Evolutionary conservation across 306 rosid genomes (phyloP).

Genomic region (Hippophae gyantsensis): DNA sequence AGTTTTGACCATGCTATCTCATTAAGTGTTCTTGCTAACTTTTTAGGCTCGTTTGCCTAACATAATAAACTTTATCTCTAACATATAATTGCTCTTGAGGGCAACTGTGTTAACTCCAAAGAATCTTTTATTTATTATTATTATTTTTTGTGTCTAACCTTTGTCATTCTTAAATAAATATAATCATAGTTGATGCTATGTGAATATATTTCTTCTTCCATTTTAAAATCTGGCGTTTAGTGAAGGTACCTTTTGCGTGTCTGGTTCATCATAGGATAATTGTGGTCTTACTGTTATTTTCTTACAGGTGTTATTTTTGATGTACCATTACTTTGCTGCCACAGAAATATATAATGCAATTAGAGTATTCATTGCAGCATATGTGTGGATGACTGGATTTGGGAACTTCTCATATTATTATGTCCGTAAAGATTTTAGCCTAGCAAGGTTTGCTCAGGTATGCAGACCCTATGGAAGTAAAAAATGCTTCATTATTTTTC

Average conservation of each 20-base stretch:
- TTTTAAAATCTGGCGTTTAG: neutral
- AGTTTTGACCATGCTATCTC: neutral
- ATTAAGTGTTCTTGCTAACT: neutral
- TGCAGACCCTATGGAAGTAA: slow-evolving; percentile 19
- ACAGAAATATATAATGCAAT: slow-evolving; percentile 77
- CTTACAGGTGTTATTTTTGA: slow-evolving; percentile 68
- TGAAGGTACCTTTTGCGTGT: neutral
- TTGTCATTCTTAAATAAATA: slow-evolving; percentile 6
- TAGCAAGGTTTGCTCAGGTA: slow-evolving; percentile 86
- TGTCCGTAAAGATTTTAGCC: slow-evolving; percentile 86
- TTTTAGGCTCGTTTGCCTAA: no score
- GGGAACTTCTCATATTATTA: slow-evolving; percentile 94
- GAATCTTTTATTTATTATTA: no score
- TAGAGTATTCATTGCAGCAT: slow-evolving; percentile 77
- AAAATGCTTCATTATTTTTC: slow-evolving; percentile 14
- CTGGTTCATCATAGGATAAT: neutral
- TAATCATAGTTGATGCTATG: neutral
- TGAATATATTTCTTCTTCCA: neutral
- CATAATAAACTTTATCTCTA: no score
- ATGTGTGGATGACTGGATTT: slow-evolving; percentile 99
- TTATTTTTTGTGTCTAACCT: slow-evolving; percentile 8
- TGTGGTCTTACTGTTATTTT: neutral
- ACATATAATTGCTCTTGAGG: no score
- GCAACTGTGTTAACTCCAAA: no score
- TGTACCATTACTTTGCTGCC: slow-evolving; percentile 94